Evolutionary conservation across 2,329 filamentous ascomycete genomes (phyloP), one percentile per base, ranked within the genome.

Genomic region (Didymella pomorum): DNA sequence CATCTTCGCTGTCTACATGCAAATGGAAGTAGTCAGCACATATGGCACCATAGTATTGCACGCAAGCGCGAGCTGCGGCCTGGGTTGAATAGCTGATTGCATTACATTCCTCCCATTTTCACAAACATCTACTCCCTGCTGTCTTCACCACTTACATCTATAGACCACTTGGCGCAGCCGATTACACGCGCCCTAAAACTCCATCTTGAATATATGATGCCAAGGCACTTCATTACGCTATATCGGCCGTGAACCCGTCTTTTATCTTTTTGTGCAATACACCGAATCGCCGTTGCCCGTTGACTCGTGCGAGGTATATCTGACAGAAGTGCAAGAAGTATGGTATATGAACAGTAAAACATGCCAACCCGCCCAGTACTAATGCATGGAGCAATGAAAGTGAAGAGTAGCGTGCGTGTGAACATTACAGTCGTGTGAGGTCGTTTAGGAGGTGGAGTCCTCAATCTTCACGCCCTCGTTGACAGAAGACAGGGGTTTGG

Each of bases 311-410:
- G 21, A 43, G 4, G 29, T 39, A 37, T 53, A 58, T 54, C 47
- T 56, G 53, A 54, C 49, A 49, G 49, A 54, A 58, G 12, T 18
- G 29, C 37, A 54, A 46, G 28, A 60, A 57, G 48, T 65, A 70
- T 68, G 53, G 58, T 69, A 70, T 70, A 70, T 70, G 61, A 61
- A 68, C 66, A 69, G 58, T 66, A 66, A 58, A 68, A 58, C 56
- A 52, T 63, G 55, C 52, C 56, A 39, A 56, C 11, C 55, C 43
- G 48, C 45, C 42, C 48, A 57, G 48, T 52, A 42, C 54, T 47
- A 47, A 52, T 62, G 55, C 47, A 46, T 39, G 43, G 31, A 43
- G 26, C 43, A 42, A 52, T 35, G 46, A 14, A 51, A 48, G 35
- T 37, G 25, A 46, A 53, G 20, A 48, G 51, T 37, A 39, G 35